Conservation (phyloP, 495 filamentous ascomycete species). For the Bryoglossum gracile region DNA sequence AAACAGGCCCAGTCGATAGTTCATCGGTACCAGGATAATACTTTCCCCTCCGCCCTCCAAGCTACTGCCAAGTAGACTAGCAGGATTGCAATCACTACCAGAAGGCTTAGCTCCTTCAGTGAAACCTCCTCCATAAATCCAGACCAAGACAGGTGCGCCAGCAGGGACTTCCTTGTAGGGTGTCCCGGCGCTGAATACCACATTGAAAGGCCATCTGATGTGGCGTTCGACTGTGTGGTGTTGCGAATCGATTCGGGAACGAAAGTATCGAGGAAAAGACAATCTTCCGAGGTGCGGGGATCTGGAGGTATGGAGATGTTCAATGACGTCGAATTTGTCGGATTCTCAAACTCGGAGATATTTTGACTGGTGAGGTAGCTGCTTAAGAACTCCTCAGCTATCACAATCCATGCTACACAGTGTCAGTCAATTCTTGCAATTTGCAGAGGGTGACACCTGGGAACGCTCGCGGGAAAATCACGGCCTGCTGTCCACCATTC, state of each 20-base stretch:
- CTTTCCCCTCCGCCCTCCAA: constrained; percentile 32
- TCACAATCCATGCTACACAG: neutral
- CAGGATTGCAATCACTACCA: constrained; percentile 1
- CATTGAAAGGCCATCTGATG: neutral
- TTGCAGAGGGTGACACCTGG: neutral
- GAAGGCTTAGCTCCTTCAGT: constrained; percentile 42
- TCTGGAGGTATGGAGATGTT: neutral
- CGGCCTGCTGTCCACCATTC: neutral
- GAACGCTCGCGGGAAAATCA: neutral
- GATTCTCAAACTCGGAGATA: neutral
- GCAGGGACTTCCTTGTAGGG: neutral
- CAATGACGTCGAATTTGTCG: neutral
- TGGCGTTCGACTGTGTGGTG: constrained; percentile 32
- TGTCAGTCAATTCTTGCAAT: neutral
- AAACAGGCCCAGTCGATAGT: constrained; percentile 40
- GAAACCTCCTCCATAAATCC: constrained; percentile 55
- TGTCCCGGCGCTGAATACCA: neutral
- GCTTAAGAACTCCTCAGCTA: neutral
- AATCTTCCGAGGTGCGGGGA: constrained; percentile 30
- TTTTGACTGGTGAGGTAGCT: neutral
- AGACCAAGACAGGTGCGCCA: constrained; percentile 33
- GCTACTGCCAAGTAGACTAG: constrained; percentile 37
- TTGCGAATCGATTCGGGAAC: constrained; percentile 38
- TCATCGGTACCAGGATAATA: constrained; percentile 54
- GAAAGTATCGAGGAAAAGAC: constrained; percentile 42